Conservation (phyloP, 441 rosid genomes). For the Hypseocharis bilobata region DNA sequence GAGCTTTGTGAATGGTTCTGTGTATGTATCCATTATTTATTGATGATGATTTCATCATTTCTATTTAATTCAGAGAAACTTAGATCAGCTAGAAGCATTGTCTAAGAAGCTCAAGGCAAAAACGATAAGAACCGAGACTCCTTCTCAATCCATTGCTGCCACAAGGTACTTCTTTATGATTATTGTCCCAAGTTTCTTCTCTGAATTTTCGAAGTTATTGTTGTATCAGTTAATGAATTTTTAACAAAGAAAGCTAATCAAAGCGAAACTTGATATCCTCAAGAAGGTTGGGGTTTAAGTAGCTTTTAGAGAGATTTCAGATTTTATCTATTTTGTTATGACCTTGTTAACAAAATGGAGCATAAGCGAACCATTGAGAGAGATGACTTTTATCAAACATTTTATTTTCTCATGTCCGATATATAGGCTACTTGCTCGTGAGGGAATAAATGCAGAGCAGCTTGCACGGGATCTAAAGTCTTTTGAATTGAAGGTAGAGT, state of each 20-base stretch:
- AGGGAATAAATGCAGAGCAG: constrained; percentile 93
- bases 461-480: constrained; percentile 89
- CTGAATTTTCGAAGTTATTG: background rate
- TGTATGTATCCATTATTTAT: background rate
- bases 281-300: constrained; percentile 5
- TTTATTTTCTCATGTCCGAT: constrained; percentile 2
- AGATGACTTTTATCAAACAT: background rate
- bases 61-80: constrained; percentile 52
- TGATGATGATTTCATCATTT: constrained; percentile 15
- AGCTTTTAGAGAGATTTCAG: background rate
- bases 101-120: constrained; percentile 92
- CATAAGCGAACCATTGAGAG: background rate
- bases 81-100: constrained; percentile 83
- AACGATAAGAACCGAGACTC: constrained; percentile 67
- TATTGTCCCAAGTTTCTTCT: background rate
- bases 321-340: constrained; percentile 3
- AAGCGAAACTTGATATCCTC: background rate
- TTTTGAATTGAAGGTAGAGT: constrained; percentile 71
- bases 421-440: constrained; percentile 82
- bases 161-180: constrained; percentile 46
- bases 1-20: constrained; percentile 7
- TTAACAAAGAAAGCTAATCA: background rate
- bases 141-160: constrained; percentile 91
- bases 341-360: background rate
- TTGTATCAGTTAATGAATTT: background rate